Evolutionary conservation across 192 early-diverging fungal species (phyloP), one percentile per base, ranked within the genome.

Genomic region (Mortierella antarctica): DNA sequence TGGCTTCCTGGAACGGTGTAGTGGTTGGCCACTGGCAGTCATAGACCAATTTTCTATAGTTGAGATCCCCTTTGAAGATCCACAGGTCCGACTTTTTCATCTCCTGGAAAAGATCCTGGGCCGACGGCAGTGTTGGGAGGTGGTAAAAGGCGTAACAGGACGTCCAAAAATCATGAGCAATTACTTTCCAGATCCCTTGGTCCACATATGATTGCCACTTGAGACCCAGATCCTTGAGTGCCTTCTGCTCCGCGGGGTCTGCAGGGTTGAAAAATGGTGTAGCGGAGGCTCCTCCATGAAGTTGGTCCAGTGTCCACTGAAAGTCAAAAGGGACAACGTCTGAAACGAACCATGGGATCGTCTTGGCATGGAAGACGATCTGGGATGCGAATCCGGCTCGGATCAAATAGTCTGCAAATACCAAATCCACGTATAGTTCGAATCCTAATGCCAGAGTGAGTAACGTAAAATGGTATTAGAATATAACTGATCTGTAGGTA

Each of bases 31-130:
- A 98, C 21, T 93, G 82, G 72, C 91, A 92, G 70, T 98, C 97
- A 83, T 96, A 96, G n/a, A 94, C 89, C 41, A 96, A 85, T 81
- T 99, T 99, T 55, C 97, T 88, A 82, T 95, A 98, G 86, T 98
- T 99, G 67, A 99, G 80, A 71, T 99, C 98, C 46, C 98, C 98
- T 83, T 99, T 99, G 79, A 96, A 98, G 14, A 99, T 89, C 51
- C 95, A 85, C 21, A 95, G 55, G 41, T 91, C 84, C 2, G 94
- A 83, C 49, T 84, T 76, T 14, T 61, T 70, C 85, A 89, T 81
- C 48, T 89, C 82, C 7, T 79, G 54, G 82, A 88, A 96, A 13
- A 97, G 74, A 21, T 88, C 88, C 21, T 88, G 86, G 18, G 89
- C 91, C 55, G 86, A 84, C 3, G 86, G 89, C 12, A 64, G 54